These are phyloP conservation scores for Glaciozyma martinii DNA, from an alignment of 768 basidiomycete genomes.

Conservation along the genomic window DNA sequence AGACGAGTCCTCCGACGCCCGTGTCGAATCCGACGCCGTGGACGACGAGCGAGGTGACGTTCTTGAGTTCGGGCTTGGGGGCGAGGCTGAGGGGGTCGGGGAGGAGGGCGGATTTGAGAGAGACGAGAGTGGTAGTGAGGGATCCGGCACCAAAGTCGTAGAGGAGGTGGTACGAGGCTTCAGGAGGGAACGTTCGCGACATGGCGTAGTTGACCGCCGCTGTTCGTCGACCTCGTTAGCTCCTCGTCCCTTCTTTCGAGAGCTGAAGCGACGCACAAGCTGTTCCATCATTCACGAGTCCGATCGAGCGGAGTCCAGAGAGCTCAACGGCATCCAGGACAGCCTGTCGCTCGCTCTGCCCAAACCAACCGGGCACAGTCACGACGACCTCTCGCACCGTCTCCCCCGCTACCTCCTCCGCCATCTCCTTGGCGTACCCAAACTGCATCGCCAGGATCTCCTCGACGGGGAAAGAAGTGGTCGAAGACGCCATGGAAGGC, in stretches of 20 bases:
- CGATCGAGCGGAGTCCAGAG: slow-evolving; percentile 70
- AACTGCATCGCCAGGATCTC: slow-evolving; percentile 93
- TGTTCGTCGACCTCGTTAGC: slow-evolving; percentile 13
- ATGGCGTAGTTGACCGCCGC: slow-evolving; percentile 98
- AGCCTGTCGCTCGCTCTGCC: slow-evolving; percentile 83
- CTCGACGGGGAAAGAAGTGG: slow-evolving; percentile 43
- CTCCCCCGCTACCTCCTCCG: slow-evolving; percentile 58
- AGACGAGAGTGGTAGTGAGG: slow-evolving; percentile 65
- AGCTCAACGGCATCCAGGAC: slow-evolving; percentile 87
- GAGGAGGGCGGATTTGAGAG: slow-evolving; percentile 47
- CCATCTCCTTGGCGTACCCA: slow-evolving; percentile 77
- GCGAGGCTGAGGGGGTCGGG: slow-evolving; percentile 44
- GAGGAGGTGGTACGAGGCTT: slow-evolving; percentile 73
- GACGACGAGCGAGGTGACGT: slow-evolving; percentile 51
- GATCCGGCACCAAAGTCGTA: slow-evolving; percentile 88
- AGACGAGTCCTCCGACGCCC: slow-evolving; percentile 64
- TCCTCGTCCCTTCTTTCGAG: background rate
- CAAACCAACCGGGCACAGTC: slow-evolving; percentile 77
- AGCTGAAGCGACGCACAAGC: slow-evolving; percentile 43
- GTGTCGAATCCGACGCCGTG: slow-evolving; percentile 76
- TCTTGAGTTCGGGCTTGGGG: slow-evolving; percentile 38
- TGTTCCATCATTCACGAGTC: slow-evolving; percentile 83
- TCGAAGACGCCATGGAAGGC: slow-evolving; percentile 47
- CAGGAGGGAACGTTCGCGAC: slow-evolving; percentile 70
- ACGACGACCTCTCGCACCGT: slow-evolving; percentile 73